phyloP scores from a whole-genome alignment of 345 rosid species.

The Aethionema arabicum region DNA sequence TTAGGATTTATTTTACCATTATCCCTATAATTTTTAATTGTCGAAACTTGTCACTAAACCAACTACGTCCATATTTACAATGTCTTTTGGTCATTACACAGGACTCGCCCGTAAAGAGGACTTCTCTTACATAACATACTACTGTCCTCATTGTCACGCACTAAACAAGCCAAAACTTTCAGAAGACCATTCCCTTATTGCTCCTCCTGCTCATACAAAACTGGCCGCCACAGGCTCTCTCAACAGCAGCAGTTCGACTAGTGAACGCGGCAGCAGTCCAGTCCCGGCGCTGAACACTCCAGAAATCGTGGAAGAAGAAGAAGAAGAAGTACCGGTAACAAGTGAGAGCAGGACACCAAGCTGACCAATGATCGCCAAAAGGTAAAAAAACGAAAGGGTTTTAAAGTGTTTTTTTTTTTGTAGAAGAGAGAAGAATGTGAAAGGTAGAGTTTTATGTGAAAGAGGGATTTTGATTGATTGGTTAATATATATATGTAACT shows the following conservation, averaged over 20 bases:
- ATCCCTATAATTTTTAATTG: too few species aligned
- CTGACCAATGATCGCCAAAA: background rate
- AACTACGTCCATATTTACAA: background rate
- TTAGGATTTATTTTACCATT: too few species aligned
- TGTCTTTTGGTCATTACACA: slow-evolving; percentile 27
- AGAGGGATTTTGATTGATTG: too few species aligned
- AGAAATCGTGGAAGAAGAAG: slow-evolving; percentile 23
- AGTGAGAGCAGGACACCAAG: slow-evolving; percentile 11
- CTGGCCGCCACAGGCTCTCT: background rate
- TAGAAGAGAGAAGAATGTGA: too few species aligned
- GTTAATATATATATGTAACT: too few species aligned
- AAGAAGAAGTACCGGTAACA: slow-evolving; percentile 7
- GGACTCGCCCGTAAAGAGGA: slow-evolving; percentile 89
- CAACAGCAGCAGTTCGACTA: slow-evolving; percentile 24
- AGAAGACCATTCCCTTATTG: slow-evolving; percentile 36
- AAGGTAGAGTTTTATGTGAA: too few species aligned
- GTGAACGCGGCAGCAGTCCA: slow-evolving; percentile 33
- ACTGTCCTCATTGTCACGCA: slow-evolving; percentile 84
- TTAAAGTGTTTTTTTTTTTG: background rate
- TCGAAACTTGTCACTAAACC: too few species aligned
- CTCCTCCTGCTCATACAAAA: slow-evolving; percentile 8
- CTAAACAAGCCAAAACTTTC: slow-evolving; percentile 62
- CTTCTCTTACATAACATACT: slow-evolving; percentile 63
- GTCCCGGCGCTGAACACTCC: slow-evolving; percentile 6
- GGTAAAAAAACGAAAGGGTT: background rate